Percentiles rank a stretch among this genome's conserved stretches.
Conservation (phyloP, 306 rosid genomes). For the Prunus mongolica region DNA sequence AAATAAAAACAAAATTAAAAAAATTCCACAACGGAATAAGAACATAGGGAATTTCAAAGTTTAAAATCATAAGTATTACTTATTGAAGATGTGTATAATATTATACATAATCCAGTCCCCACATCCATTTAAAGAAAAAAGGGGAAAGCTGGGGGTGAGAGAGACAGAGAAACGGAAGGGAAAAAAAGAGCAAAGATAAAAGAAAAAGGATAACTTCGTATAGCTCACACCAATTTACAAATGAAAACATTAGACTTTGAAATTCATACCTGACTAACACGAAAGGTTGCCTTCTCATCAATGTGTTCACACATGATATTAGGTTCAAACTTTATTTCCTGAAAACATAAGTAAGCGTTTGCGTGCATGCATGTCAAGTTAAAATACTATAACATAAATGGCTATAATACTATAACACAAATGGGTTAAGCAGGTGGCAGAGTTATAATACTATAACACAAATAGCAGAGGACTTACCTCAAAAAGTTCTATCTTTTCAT, state of each 20-base stretch:
- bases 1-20: conserved; percentile 8
- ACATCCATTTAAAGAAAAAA: neutral
- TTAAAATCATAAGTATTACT: neutral
- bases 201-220: neutral
- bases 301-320: conserved; percentile 74
- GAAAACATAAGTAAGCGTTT: neutral
- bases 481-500: conserved; percentile 67
- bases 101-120: neutral
- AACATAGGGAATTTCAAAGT: neutral
- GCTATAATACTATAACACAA: neutral
- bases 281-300: conserved; percentile 64
- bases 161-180: neutral
- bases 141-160: neutral
- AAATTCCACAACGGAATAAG: neutral
- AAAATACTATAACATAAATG: neutral
- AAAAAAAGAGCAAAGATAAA: neutral
- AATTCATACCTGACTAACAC: conserved; percentile 58
- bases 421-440: neutral
- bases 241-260: neutral
- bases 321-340: conserved; percentile 87
- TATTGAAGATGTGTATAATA: neutral
- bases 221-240: neutral
- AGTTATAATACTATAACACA: neutral
- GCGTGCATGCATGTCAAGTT: too few species aligned
- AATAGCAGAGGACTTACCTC: conserved; percentile 53